Evolutionary conservation across 768 basidiomycete genomes (phyloP), one percentile per base, ranked within the genome.

Genomic region (Calocera cornea): DNA sequence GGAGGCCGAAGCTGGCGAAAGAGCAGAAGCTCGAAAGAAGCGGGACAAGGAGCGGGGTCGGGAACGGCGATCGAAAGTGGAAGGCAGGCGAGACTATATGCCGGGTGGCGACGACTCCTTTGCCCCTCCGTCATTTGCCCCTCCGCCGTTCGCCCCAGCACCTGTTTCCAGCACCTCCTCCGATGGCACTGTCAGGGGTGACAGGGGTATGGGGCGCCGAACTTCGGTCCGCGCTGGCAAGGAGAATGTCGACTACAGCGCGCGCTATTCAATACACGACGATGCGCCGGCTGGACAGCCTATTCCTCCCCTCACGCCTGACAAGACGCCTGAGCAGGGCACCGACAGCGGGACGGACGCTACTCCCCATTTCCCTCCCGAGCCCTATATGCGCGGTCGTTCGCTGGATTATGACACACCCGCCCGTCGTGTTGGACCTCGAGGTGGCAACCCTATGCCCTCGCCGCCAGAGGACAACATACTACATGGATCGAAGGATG

Each of bases 1-100:
- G 27, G 54, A 60, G 54, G 31, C 27, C 5, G 54, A 60, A 60
- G 54, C 54, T 16, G 22, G 14, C 22, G 54, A 60, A 19, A 27
- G 54, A 33, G 27, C 27, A 2, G 54, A 60, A 16, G 31, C 31
- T 12, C 24, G 31, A 2, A 60, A 60, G 31, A 60, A 60, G 31
- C 54, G 54, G 5, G 54, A 60, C 54, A 60, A 33, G 54, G 54
- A 60, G 31, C 54, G 54, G 16, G 54, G 54, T 60, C 54, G 24
- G 10, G 54, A 60, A 33, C 54, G 54, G 27, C 24, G 31, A 60
- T 60, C 54, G 54, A 60, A 60, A 33, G 7, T 60, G 54, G 54
- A 60, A 14, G 54, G 54, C 2, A 27, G 54, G 31, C 2, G 54
- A 60, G 54, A 60, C 54, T 60, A 60, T 60, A 60, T 60, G 54